Percentiles rank a stretch among this genome's conserved stretches.
Evolutionary conservation across 2,329 filamentous ascomycete species (phyloP).

Genomic region (Verticillium tricorpus): DNA sequence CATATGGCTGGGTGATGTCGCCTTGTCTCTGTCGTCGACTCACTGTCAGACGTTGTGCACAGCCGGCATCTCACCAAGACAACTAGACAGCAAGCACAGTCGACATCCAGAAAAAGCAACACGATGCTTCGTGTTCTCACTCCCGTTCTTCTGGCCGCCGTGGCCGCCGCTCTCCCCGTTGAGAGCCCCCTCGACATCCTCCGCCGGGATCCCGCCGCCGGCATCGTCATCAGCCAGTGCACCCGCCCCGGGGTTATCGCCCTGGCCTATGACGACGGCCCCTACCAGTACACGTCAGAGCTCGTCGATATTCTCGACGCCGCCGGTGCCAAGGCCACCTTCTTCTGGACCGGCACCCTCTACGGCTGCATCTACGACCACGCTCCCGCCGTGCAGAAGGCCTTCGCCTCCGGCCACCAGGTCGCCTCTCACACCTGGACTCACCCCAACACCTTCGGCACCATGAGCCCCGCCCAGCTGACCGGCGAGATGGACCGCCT

Average conservation of each 20-base stretch:
- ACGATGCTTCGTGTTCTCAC: constrained; percentile 21
- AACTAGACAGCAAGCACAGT: neutral
- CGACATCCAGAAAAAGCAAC: neutral
- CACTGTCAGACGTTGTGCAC: neutral
- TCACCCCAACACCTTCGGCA: constrained; percentile 38
- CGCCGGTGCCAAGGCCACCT: constrained; percentile 46
- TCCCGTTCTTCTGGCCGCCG: constrained; percentile 22
- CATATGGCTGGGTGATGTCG: neutral
- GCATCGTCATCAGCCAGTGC: constrained; percentile 41
- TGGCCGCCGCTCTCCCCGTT: constrained; percentile 23
- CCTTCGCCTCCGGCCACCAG: constrained; percentile 46
- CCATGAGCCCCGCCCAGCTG: constrained; percentile 31
- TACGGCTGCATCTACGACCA: constrained; percentile 49
- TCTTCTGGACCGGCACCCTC: constrained; percentile 48
- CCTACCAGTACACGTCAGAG: constrained; percentile 41
- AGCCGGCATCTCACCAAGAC: neutral
- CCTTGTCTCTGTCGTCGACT: no score
- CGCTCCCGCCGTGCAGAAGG: constrained; percentile 47
- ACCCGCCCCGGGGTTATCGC: constrained; percentile 38
- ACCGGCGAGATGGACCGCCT: constrained; percentile 43
- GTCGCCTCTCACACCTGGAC: constrained; percentile 51
- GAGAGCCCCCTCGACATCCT: constrained; percentile 33
- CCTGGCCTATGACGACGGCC: constrained; percentile 51
- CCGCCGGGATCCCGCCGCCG: constrained; percentile 33
- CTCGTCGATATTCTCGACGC: constrained; percentile 46